phyloP scores from a whole-genome alignment of 2,329 filamentous ascomycete genomes.

The Lomentospora prolificans region DNA sequence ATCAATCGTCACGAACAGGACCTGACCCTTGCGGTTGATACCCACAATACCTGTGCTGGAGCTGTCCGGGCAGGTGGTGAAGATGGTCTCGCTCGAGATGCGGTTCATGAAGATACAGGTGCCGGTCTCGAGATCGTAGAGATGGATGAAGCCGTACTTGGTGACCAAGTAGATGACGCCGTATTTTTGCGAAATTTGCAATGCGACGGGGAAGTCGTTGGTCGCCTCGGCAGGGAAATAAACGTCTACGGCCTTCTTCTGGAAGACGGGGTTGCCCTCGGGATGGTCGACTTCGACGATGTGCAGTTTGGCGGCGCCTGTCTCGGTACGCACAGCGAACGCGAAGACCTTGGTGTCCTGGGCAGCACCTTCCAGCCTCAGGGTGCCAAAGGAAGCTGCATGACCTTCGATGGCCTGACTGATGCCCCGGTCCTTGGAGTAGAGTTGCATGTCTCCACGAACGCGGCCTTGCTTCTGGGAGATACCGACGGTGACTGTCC shows the following conservation, averaged over 20 bases:
- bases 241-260: constrained; percentile 94
- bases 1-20: constrained; percentile 87
- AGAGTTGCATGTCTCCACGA: constrained; percentile 92
- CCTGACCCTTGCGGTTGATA: constrained; percentile 96
- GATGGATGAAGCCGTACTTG: constrained; percentile 97
- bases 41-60: constrained; percentile 83
- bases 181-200: constrained; percentile 95
- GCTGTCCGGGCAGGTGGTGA: constrained; percentile 78
- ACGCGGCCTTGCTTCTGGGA: constrained; percentile 88
- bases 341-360: constrained; percentile 93
- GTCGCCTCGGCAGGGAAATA: constrained; percentile 94
- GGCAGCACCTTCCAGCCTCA: constrained; percentile 79
- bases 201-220: constrained; percentile 95
- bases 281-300: constrained; percentile 96
- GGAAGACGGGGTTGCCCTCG: constrained; percentile 77
- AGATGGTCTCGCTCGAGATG: constrained; percentile 98
- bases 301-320: constrained; percentile 80
- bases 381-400: constrained; percentile 84
- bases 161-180: constrained; percentile 95
- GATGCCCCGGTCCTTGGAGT: constrained; percentile 90
- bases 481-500: constrained; percentile 97
- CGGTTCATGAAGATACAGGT: constrained; percentile 99
- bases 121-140: constrained; percentile 94
- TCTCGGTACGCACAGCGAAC: constrained; percentile 84
- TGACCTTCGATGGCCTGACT: constrained; percentile 98